A percentile compares a stretch with the other conserved stretches of the same genome.
Evolutionary conservation across 2,329 filamentous ascomycete genomes (phyloP).

Genomic region (Cercospora sp.): DNA sequence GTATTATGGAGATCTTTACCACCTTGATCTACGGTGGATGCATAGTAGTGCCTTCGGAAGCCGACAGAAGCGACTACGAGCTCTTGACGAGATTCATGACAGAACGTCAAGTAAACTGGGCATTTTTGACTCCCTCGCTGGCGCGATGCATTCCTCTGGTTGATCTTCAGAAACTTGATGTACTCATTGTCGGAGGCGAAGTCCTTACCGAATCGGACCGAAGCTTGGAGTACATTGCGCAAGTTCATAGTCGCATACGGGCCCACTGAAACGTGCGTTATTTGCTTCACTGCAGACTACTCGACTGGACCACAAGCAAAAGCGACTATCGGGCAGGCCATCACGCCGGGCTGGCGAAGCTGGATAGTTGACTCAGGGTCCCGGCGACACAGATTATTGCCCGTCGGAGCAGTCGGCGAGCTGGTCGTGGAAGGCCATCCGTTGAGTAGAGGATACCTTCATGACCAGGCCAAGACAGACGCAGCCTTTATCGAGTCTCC

Average conservation of each 20-base stretch:
- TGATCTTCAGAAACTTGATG: conserved; percentile 4
- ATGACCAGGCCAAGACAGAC: neutral
- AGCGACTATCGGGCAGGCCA: conserved; percentile 11
- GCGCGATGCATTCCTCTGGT: neutral
- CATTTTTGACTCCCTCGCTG: conserved; percentile 13
- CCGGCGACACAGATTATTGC: neutral
- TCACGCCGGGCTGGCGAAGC: conserved; percentile 1
- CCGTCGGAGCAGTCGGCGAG: conserved; percentile 9
- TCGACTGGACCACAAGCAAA: neutral
- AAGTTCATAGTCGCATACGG: conserved; percentile 14
- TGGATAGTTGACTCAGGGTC: conserved; percentile 5
- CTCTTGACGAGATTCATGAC: neutral
- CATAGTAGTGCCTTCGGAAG: conserved; percentile 5
- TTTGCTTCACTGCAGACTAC: conserved; percentile 13
- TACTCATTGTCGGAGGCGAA: conserved; percentile 11
- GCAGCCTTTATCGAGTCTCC: neutral
- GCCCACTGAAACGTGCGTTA: conserved; percentile 18
- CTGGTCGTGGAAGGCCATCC: conserved; percentile 16
- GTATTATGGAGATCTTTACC: conserved; percentile 43
- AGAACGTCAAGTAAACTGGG: neutral
- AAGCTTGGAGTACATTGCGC: neutral
- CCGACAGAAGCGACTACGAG: neutral
- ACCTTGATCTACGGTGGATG: conserved; percentile 11
- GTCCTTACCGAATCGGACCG: conserved; percentile 1
- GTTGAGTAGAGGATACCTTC: conserved; percentile 13